phyloP scores from a whole-genome alignment of 139 green algal genomes.

The Asterochloris erici region DNA sequence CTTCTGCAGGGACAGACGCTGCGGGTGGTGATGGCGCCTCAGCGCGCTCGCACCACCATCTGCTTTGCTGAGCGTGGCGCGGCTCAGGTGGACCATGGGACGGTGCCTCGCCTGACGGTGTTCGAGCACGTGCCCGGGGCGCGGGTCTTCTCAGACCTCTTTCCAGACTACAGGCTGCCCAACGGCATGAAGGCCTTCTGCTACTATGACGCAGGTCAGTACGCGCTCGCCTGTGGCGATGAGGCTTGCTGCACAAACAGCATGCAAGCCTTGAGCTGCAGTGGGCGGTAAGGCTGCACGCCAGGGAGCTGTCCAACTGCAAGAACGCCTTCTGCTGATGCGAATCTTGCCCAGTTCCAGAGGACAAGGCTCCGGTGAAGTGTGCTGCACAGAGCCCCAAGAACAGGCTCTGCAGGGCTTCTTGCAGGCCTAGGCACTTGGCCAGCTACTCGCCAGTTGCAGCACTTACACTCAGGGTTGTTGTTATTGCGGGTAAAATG shows the following conservation, averaged over 20 bases:
- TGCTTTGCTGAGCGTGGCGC: slow-evolving; percentile 49
- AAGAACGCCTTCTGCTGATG: too few species aligned
- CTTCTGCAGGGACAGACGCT: slow-evolving; percentile 15
- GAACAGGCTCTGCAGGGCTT: too few species aligned
- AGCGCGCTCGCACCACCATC: slow-evolving; percentile 55
- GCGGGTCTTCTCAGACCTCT: slow-evolving; percentile 51
- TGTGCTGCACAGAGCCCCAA: too few species aligned
- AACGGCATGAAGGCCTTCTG: slow-evolving; percentile 68
- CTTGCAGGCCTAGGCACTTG: too few species aligned
- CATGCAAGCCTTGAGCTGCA: too few species aligned
- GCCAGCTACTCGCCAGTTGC: too few species aligned
- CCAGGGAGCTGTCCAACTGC: too few species aligned
- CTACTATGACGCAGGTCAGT: slow-evolving; percentile 59
- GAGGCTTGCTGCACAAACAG: background rate
- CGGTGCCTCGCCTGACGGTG: slow-evolving; percentile 52
- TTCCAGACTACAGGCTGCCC: slow-evolving; percentile 63
- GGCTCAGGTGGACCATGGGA: background rate
- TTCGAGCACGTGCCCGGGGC: slow-evolving; percentile 65
- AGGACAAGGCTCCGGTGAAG: too few species aligned
- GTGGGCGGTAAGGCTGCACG: too few species aligned
- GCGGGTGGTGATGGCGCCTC: slow-evolving; percentile 49
- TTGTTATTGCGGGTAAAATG: too few species aligned
- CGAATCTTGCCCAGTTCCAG: too few species aligned
- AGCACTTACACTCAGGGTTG: too few species aligned
- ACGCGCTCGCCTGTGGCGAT: background rate